Percentiles rank a stretch among this genome's conserved stretches.
Evolutionary conservation across 2,329 filamentous ascomycete genomes (phyloP).

Genomic region (Proliferodiscus dingleyae): DNA sequence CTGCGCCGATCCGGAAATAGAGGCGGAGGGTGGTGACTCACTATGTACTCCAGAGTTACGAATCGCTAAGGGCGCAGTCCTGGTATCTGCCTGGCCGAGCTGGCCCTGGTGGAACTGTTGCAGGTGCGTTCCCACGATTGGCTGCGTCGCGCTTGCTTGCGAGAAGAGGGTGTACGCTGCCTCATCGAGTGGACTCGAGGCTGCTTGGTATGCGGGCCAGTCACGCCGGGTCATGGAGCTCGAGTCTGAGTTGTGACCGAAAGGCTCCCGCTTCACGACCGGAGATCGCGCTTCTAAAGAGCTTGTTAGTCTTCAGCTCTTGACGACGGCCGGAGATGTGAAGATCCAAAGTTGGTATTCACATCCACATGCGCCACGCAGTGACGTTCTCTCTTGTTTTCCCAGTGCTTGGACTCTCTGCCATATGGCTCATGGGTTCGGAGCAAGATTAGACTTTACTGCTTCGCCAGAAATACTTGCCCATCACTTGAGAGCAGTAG

Average conservation of each 20-base stretch:
- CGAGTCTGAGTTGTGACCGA: conserved; percentile 5
- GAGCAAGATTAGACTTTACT: too few relatives aligned
- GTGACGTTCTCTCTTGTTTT: too few relatives aligned
- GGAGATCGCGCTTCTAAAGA: conserved; percentile 7
- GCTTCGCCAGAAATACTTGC: too few relatives aligned
- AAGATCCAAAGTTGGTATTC: neutral
- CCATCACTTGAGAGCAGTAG: too few relatives aligned
- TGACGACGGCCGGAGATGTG: neutral
- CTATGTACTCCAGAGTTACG: conserved; percentile 7
- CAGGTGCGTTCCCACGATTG: conserved; percentile 6
- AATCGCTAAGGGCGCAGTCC: conserved; percentile 9
- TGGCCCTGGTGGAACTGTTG: conserved; percentile 2
- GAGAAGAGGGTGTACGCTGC: conserved; percentile 5
- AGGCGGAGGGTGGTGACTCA: conserved; percentile 16
- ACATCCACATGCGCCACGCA: neutral
- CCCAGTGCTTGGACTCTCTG: too few relatives aligned
- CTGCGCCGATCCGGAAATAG: neutral
- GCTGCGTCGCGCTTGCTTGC: conserved; percentile 1
- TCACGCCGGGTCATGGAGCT: conserved; percentile 2
- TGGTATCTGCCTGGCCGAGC: conserved; percentile 14
- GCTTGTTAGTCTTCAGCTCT: neutral
- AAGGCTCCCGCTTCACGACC: conserved; percentile 10
- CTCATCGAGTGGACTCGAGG: conserved; percentile 3
- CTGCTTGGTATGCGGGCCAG: conserved; percentile 1
- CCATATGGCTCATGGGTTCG: too few relatives aligned